Evolutionary conservation across 176 grass and related monocot genomes (phyloP).

Genomic region (Triticum monococcum): DNA sequence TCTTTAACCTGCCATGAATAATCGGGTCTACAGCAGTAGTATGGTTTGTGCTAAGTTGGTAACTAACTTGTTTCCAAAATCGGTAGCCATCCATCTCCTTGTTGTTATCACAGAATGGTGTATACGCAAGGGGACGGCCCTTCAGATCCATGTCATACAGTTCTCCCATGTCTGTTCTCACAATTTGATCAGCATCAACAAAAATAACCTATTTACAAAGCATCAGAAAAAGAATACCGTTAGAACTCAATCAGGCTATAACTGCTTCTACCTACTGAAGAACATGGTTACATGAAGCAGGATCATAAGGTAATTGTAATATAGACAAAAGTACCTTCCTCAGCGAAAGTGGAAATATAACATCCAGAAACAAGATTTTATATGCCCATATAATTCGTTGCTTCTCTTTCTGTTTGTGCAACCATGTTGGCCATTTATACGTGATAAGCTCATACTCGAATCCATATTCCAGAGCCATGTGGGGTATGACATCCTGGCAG

Average conservation of each 20-base stretch:
- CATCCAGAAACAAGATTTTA: conserved; percentile 99
- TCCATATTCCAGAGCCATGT: conserved; percentile 89
- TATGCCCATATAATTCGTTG: conserved; percentile 99
- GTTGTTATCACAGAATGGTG: conserved; percentile 99
- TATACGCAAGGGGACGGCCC: conserved; percentile 91
- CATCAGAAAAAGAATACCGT: conserved; percentile 11
- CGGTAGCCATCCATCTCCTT: conserved; percentile 99
- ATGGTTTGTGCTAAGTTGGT: conserved; percentile 26
- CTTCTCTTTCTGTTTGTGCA: conserved; percentile 99
- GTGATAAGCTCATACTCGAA: conserved; percentile 96
- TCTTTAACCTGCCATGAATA: conserved; percentile 18
- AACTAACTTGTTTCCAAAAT: conserved; percentile 98
- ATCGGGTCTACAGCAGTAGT: conserved; percentile 9
- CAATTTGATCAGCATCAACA: conserved; percentile 98
- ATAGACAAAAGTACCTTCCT: conserved; percentile 57
- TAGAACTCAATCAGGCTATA: conserved; percentile 16
- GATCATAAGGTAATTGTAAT: conserved; percentile 5
- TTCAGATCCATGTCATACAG: conserved; percentile 97
- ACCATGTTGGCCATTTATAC: conserved; percentile 99
- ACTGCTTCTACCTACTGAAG: conserved; percentile 13
- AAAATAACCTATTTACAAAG: conserved; percentile 83
- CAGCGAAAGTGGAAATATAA: conserved; percentile 96
- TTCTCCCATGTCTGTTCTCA: conserved; percentile 99
- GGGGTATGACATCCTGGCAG: conserved; percentile 89
- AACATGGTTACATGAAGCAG: background rate